Base-by-base conservation (phyloP, 2,329 filamentous ascomycete species). In the Huntiella moniliformis region DNA sequence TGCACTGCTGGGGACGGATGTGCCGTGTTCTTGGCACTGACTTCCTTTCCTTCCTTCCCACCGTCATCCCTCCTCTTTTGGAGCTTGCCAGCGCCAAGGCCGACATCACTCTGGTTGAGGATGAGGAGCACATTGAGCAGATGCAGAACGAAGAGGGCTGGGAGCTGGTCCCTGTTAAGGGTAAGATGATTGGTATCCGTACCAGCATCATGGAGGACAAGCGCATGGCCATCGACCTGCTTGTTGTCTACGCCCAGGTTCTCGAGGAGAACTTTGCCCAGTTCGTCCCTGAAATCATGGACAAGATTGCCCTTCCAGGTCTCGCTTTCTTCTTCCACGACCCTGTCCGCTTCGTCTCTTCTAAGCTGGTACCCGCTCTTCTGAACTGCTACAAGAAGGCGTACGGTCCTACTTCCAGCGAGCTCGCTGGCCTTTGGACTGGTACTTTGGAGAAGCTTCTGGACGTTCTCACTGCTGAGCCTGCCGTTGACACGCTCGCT, bases 1-100 rank as follows among this genome's bases (percentile, higher is more conserved):
- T 98, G 64, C 91, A 98, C 68, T 98, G 91, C 66, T 98, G 91
- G 91, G 91, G 91, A 44, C 79, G 91, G 42, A 98, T 98, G 91
- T 96, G 88, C 63, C 80, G 91, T 53, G 88, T 98, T 28, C 73
- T 98, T 52, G 86, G 82, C 15, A 67, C 74, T 41, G 87, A 95
- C 55, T 98, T 98, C 62, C 70, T 96, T 10, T 87, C 87, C 12
- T 98, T 92, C 68, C 70, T 98, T 45, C 77, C 80, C 34, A 87
- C 77, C 42, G 91, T 98, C 51, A 96, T 98, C 77, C 88, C 88
- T 5, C 91, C 91, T 15, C 70, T 98, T 47, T 71, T 95, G 48
- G 80, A 92, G 58, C 73, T 96, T 52, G 91, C 88, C 28, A 82
- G 84, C 54, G 87, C 91, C 45, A 96, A 95, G 68, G 91, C 91